A percentile compares a stretch with the other conserved stretches of the same genome.
Evolutionary conservation across 2,329 filamentous ascomycete species (phyloP).

Genomic region (Penicillium crustosum): DNA sequence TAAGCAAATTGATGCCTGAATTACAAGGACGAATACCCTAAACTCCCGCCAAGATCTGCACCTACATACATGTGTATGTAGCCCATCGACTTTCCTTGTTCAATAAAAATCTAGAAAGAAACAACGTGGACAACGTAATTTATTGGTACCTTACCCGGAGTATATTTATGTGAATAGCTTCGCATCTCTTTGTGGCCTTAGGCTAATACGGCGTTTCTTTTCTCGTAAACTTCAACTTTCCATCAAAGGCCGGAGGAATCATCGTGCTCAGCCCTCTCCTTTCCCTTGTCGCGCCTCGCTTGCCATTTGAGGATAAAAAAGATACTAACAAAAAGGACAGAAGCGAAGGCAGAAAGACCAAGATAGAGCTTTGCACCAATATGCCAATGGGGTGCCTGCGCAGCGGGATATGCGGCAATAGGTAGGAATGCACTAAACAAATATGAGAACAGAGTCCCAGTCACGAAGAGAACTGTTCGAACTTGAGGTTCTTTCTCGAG

Average conservation of each 20-base stretch:
- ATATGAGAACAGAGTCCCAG: background rate
- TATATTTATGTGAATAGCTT: too few relatives aligned
- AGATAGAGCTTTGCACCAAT: background rate
- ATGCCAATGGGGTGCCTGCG: background rate
- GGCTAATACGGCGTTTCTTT: too few relatives aligned
- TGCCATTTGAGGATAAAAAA: background rate
- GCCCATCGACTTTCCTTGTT: too few relatives aligned
- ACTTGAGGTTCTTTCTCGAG: background rate
- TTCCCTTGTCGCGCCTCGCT: background rate
- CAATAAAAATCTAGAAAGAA: too few relatives aligned
- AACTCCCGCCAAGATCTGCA: background rate
- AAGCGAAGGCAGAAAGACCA: background rate
- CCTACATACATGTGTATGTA: too few relatives aligned
- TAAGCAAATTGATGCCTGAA: constrained; percentile 3
- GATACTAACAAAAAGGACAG: background rate
- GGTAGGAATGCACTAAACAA: background rate
- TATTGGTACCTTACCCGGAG: too few relatives aligned
- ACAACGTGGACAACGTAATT: too few relatives aligned
- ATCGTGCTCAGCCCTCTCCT: background rate
- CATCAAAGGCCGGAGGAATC: background rate
- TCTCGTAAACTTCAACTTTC: too few relatives aligned
- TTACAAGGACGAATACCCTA: background rate
- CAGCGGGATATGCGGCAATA: background rate
- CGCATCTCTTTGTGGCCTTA: too few relatives aligned
- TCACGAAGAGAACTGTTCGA: background rate